Evolutionary conservation across 805 yeast genomes (phyloP).

Genomic region (Sugiyamaella qingdaonensis): DNA sequence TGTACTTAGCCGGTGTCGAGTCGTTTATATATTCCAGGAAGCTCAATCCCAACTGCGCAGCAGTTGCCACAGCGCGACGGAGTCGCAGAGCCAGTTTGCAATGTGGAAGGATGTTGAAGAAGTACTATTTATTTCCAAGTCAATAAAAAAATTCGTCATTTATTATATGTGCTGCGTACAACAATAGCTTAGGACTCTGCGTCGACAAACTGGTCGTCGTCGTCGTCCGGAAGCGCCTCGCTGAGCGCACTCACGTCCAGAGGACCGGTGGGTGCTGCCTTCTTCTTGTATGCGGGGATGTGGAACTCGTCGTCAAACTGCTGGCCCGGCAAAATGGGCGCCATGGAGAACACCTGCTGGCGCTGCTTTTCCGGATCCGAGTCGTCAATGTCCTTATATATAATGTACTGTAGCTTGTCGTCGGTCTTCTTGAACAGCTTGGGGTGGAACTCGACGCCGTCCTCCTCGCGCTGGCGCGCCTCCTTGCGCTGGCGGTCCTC

Average conservation of each 20-base stretch:
- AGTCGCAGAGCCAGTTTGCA: no score
- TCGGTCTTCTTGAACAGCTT: slow-evolving; percentile 56
- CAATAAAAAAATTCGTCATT: not conserved
- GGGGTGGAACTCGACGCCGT: slow-evolving; percentile 78
- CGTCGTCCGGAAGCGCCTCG: slow-evolving; percentile 22
- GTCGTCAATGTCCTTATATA: slow-evolving; percentile 61
- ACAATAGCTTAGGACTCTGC: slow-evolving; percentile 17
- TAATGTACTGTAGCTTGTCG: slow-evolving; percentile 53
- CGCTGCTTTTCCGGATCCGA: slow-evolving; percentile 48
- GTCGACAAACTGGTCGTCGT: slow-evolving; percentile 26
- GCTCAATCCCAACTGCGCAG: no score
- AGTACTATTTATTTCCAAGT: not conserved
- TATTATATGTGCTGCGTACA: not conserved
- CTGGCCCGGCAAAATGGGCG: slow-evolving; percentile 85
- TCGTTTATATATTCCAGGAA: no score
- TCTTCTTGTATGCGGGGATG: slow-evolving; percentile 63
- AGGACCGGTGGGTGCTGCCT: slow-evolving; percentile 14
- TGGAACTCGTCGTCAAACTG: slow-evolving; percentile 57
- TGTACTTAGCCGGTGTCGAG: no score
- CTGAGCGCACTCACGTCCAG: slow-evolving; percentile 17
- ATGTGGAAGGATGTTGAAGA: no score
- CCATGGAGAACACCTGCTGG: slow-evolving; percentile 55
- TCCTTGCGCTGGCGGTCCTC: slow-evolving; percentile 79
- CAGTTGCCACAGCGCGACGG: no score
- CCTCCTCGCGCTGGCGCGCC: slow-evolving; percentile 71